phyloP scores from a whole-genome alignment of 805 yeast species.

The Saccharomycopsis olivae region DNA sequence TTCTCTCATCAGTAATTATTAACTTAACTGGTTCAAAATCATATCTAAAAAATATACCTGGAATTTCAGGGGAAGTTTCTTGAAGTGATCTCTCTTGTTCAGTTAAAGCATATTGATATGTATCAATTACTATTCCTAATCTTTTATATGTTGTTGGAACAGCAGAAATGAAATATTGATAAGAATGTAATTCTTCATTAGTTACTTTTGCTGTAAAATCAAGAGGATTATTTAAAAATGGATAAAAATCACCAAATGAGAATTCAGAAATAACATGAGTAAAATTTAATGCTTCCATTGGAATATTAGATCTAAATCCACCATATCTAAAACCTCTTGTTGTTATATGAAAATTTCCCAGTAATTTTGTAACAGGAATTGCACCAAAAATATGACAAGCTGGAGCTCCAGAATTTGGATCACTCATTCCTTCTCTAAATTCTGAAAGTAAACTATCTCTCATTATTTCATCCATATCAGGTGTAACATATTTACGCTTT shows the following conservation, averaged over 20 bases:
- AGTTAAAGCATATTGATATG: slow-evolving; percentile 77
- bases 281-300: slow-evolving; percentile 50
- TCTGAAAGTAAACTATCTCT: slow-evolving; percentile 59
- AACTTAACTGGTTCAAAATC: slow-evolving; percentile 83
- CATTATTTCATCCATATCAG: slow-evolving; percentile 57
- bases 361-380: slow-evolving; percentile 74
- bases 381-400: slow-evolving; percentile 84
- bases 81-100: slow-evolving; percentile 29
- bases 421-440: slow-evolving; percentile 34
- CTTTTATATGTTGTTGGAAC: slow-evolving; percentile 74
- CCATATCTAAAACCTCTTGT: slow-evolving; percentile 61
- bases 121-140: slow-evolving; percentile 61
- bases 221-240: slow-evolving; percentile 78
- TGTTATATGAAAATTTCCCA: slow-evolving; percentile 78
- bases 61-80: slow-evolving; percentile 25
- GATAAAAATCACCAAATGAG: slow-evolving; percentile 85
- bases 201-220: slow-evolving; percentile 61
- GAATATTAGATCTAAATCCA: slow-evolving; percentile 35
- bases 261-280: slow-evolving; percentile 80
- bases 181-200: slow-evolving; percentile 37
- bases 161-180: slow-evolving; percentile 60
- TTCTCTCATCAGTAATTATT: slow-evolving; percentile 55
- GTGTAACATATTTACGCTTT: slow-evolving; percentile 38
- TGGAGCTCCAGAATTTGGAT: slow-evolving; percentile 43
- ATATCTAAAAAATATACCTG: slow-evolving; percentile 78